These are phyloP conservation scores for Tricholoma hemisulphureum DNA, from an alignment of 768 basidiomycete species.

Conservation along the genomic window DNA sequence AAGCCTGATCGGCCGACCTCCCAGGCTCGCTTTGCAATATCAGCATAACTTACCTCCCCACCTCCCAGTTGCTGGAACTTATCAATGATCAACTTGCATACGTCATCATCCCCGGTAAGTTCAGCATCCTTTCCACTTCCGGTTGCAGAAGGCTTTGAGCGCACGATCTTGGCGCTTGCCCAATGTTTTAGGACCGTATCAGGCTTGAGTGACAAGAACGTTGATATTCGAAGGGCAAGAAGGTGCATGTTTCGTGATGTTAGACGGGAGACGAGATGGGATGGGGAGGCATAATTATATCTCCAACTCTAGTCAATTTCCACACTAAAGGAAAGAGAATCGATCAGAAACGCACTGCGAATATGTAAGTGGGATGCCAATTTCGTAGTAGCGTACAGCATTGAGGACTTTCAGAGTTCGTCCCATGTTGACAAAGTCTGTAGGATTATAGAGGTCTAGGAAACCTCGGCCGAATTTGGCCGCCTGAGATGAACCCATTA, in stretches of 20 bases:
- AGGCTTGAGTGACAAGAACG: conserved; percentile 78
- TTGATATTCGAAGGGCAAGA: conserved; percentile 87
- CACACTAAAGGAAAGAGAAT: neutral
- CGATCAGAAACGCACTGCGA: conserved; percentile 62
- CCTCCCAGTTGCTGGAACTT: conserved; percentile 85
- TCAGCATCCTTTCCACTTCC: conserved; percentile 54
- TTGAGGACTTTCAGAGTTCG: conserved; percentile 92
- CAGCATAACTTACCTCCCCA: conserved; percentile 84
- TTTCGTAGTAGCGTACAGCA: conserved; percentile 86
- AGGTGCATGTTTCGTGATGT: conserved; percentile 88
- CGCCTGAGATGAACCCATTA: conserved; percentile 50
- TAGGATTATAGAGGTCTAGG: conserved; percentile 88
- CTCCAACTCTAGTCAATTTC: conserved; percentile 37
- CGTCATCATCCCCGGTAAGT: conserved; percentile 67
- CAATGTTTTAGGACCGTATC: conserved; percentile 91
- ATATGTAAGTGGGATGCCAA: conserved; percentile 91
- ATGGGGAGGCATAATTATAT: conserved; percentile 78
- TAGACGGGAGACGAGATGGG: conserved; percentile 77
- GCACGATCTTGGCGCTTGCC: conserved; percentile 89
- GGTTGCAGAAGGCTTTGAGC: conserved; percentile 58
- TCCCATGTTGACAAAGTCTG: conserved; percentile 90
- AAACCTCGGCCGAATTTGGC: conserved; percentile 96
- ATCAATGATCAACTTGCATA: conserved; percentile 81
- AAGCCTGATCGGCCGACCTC: conserved; percentile 19
- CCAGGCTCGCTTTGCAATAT: conserved; percentile 94